phyloP scores from a whole-genome alignment of 805 yeast genomes.

The Grigorovia humatica region DNA sequence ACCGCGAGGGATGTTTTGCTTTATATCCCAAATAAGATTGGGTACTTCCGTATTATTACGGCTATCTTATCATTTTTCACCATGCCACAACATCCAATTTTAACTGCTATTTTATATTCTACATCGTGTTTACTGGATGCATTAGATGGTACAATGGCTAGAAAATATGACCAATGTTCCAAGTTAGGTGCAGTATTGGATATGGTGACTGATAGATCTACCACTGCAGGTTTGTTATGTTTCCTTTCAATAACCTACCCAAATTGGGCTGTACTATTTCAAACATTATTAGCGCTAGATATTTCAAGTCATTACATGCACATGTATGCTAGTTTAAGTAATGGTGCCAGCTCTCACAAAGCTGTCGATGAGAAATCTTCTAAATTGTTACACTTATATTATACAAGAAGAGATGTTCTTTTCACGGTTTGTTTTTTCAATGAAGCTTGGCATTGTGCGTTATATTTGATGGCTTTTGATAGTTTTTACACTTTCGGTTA shows the following conservation, averaged over 20 bases:
- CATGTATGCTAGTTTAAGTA: slow-evolving; percentile 85
- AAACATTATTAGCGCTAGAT: slow-evolving; percentile 71
- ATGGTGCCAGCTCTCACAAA: slow-evolving; percentile 79
- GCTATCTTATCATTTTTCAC: slow-evolving; percentile 70
- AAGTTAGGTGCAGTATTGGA: slow-evolving; percentile 93
- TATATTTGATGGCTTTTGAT: slow-evolving; percentile 63
- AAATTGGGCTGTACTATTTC: slow-evolving; percentile 45
- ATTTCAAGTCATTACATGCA: slow-evolving; percentile 95
- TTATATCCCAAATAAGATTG: slow-evolving; percentile 86
- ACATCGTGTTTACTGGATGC: slow-evolving; percentile 91
- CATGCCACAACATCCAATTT: slow-evolving; percentile 77
- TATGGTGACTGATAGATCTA: slow-evolving; percentile 97
- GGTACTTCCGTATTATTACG: slow-evolving; percentile 73
- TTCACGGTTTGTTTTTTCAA: slow-evolving; percentile 88
- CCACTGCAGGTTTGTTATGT: slow-evolving; percentile 88
- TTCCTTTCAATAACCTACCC: slow-evolving; percentile 78
- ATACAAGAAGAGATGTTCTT: slow-evolving; percentile 72
- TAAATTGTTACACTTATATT: slow-evolving; percentile 70
- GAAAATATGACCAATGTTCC: slow-evolving; percentile 80
- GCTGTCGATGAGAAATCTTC: slow-evolving; percentile 61
- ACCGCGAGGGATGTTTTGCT: slow-evolving; percentile 52
- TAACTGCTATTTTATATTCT: slow-evolving; percentile 69
- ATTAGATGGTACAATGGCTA: slow-evolving; percentile 90
- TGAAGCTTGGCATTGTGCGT: slow-evolving; percentile 84
- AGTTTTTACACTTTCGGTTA: slow-evolving; percentile 45